These are phyloP conservation scores for Ogataea siamensis DNA, from an alignment of 805 yeast species.

Conservation along the genomic window DNA sequence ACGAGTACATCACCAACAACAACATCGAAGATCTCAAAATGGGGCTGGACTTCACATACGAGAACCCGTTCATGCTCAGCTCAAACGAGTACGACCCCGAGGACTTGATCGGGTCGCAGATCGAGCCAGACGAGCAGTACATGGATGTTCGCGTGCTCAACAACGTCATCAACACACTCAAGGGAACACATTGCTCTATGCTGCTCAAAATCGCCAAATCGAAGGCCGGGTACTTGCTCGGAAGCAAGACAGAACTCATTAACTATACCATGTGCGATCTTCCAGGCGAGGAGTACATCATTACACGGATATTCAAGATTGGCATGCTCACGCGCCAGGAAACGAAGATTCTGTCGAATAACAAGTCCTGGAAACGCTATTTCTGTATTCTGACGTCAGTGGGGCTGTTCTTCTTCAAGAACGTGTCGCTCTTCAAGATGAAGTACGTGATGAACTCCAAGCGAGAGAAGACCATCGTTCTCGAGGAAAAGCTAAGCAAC, in stretches of 20 bases:
- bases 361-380: constrained; percentile 42
- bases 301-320: constrained; percentile 39
- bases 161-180: constrained; percentile 18
- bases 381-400: constrained; percentile 49
- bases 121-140: constrained; percentile 9
- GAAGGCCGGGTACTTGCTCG: constrained; percentile 27
- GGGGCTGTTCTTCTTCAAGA: constrained; percentile 48
- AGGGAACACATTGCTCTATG: constrained; percentile 21
- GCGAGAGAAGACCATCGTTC: constrained; percentile 23
- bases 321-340: constrained; percentile 43
- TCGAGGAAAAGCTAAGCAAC: constrained; percentile 27
- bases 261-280: constrained; percentile 8
- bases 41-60: constrained; percentile 11
- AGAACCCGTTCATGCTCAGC: constrained; percentile 25
- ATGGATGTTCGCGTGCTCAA: constrained; percentile 19
- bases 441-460: constrained; percentile 18
- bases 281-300: constrained; percentile 23
- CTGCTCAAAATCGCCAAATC: constrained; percentile 27
- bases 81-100: constrained; percentile 12
- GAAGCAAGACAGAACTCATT: constrained; percentile 16
- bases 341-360: constrained; percentile 27
- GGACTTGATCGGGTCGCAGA: constrained; percentile 12
- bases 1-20: constrained; percentile 34
- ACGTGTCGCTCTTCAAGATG: constrained; percentile 36
- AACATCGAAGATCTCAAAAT: constrained; percentile 26